Evolutionary conservation across 2,329 filamentous ascomycete species (phyloP).

Genomic region (Huntiella moniliformis): DNA sequence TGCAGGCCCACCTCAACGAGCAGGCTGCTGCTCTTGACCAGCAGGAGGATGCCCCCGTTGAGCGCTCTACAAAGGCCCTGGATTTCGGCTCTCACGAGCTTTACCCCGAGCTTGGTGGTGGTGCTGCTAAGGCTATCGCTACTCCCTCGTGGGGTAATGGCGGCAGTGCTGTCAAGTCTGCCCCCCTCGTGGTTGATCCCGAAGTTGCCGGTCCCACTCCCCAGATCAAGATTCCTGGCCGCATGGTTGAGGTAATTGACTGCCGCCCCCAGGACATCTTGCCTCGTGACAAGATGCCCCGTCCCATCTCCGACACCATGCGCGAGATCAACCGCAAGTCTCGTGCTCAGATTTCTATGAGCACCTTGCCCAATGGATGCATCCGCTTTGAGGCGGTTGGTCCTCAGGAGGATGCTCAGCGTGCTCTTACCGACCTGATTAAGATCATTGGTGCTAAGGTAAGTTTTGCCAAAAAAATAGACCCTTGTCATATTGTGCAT

Average conservation of each 20-base stretch:
- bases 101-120: slow-evolving; percentile 48
- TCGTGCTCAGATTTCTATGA: slow-evolving; percentile 67
- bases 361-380: slow-evolving; percentile 49
- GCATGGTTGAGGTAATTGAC: slow-evolving; percentile 57
- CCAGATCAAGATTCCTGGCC: slow-evolving; percentile 55
- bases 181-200: slow-evolving; percentile 1
- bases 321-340: slow-evolving; percentile 86
- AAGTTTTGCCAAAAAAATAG: slow-evolving; percentile 16
- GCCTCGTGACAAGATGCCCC: slow-evolving; percentile 60
- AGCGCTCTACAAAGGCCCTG: slow-evolving; percentile 22
- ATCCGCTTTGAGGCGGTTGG: slow-evolving; percentile 74
- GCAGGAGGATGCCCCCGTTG: not conserved
- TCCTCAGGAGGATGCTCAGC: slow-evolving; percentile 63
- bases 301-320: slow-evolving; percentile 66
- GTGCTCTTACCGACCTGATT: slow-evolving; percentile 77
- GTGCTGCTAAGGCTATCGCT: slow-evolving; percentile 5
- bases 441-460: slow-evolving; percentile 77
- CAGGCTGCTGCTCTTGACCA: slow-evolving; percentile 28
- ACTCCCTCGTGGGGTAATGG: slow-evolving; percentile 10
- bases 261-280: slow-evolving; percentile 61
- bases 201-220: not conserved
- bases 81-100: slow-evolving; percentile 79
- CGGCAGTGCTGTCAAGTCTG: slow-evolving; percentile 1
- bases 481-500: not conserved
- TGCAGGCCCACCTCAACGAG: slow-evolving; percentile 39